A percentile compares a stretch with the other conserved stretches of the same genome.
Conservation (phyloP, 805 yeast species). For the Wickerhamomyces subpelliculosus region DNA sequence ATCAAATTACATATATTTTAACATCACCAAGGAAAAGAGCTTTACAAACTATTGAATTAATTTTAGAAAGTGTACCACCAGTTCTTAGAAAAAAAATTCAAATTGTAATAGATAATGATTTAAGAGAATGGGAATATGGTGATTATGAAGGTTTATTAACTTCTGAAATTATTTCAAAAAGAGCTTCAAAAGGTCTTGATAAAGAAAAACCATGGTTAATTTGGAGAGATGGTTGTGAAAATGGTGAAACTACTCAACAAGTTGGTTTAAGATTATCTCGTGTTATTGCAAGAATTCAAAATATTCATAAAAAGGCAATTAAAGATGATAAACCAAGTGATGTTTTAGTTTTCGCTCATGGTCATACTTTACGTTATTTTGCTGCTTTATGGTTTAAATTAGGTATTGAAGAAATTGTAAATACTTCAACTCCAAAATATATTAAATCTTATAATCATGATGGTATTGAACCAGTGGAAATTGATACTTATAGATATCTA, state of each 20-base stretch:
- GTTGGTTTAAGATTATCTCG: slow-evolving; percentile 69
- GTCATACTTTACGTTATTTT: slow-evolving; percentile 85
- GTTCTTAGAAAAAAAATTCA: slow-evolving; percentile 36
- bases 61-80: slow-evolving; percentile 43
- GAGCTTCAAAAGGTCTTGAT: slow-evolving; percentile 54
- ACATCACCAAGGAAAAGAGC: slow-evolving; percentile 84
- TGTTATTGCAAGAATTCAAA: slow-evolving; percentile 57
- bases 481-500: slow-evolving; percentile 27
- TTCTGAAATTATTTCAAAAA: slow-evolving; percentile 52
- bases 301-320: slow-evolving; percentile 49
- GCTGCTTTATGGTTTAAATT: slow-evolving; percentile 77
- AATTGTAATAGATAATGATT: slow-evolving; percentile 51
- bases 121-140: slow-evolving; percentile 96
- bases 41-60: slow-evolving; percentile 59
- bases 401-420: slow-evolving; percentile 21
- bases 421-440: slow-evolving; percentile 9
- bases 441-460: slow-evolving; percentile 19
- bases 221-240: slow-evolving; percentile 91
- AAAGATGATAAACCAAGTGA: slow-evolving; percentile 53
- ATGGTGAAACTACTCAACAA: slow-evolving; percentile 67
- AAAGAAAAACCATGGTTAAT: slow-evolving; percentile 58
- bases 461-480: slow-evolving; percentile 24
- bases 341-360: slow-evolving; percentile 83
- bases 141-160: slow-evolving; percentile 86
- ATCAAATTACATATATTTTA: slow-evolving; percentile 53